Evolutionary conservation across 1,284 basidiomycete genomes (phyloP).

Genomic region (Leccinum pseudoinsigne): DNA sequence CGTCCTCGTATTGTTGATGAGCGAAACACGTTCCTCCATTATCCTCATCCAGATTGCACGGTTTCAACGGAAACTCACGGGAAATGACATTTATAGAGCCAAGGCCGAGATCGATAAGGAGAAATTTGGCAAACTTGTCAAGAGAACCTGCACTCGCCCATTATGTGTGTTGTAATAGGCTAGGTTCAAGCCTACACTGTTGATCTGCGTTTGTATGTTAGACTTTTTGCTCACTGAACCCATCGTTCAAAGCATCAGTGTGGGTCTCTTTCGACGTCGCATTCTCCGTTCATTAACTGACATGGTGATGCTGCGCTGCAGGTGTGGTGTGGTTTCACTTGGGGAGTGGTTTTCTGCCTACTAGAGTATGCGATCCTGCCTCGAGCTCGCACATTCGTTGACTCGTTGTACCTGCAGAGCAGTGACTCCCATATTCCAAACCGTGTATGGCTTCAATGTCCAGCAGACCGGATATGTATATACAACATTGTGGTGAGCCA

Average conservation of each 20-base stretch:
- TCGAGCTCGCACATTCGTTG: no score
- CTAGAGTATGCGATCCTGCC: constrained; percentile 67
- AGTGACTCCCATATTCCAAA: constrained; percentile 58
- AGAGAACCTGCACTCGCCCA: constrained; percentile 67
- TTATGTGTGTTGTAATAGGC: constrained; percentile 53
- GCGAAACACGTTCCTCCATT: constrained; percentile 65
- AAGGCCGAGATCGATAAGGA: constrained; percentile 62
- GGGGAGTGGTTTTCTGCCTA: constrained; percentile 76
- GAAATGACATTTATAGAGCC: constrained; percentile 60
- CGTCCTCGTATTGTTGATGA: constrained; percentile 48
- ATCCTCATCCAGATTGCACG: constrained; percentile 60
- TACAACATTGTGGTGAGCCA: constrained; percentile 54
- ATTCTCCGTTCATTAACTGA: not conserved
- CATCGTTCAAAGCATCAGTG: constrained; percentile 72
- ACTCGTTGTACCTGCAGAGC: constrained; percentile 41
- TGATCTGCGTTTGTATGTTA: constrained; percentile 24
- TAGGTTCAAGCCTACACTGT: no score
- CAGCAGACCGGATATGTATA: constrained; percentile 67
- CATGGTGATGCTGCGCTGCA: constrained; percentile 24
- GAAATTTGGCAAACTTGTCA: constrained; percentile 56
- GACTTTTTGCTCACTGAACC: constrained; percentile 74
- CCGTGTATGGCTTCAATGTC: constrained; percentile 64
- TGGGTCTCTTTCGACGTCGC: constrained; percentile 32
- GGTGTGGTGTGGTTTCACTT: constrained; percentile 78
- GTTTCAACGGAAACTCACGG: constrained; percentile 60